Percentiles rank a stretch among this genome's conserved stretches.
phyloP scores from a whole-genome alignment of 1,284 basidiomycete genomes.

The Cutaneotrichosporon cutaneum region DNA sequence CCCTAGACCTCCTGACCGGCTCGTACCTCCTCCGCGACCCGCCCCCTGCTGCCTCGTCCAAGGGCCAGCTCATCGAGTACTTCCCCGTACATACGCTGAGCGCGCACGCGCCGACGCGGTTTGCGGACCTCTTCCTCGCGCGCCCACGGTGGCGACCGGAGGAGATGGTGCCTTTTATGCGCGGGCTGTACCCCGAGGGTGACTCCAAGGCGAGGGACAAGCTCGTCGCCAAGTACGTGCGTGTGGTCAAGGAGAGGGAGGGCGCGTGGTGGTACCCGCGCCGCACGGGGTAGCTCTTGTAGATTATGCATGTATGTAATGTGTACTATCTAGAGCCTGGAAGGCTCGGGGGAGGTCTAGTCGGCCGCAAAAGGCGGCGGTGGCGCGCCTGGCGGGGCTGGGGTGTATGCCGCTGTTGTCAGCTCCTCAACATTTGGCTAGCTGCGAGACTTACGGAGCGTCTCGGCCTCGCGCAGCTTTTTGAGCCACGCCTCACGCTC shows the following conservation, averaged over 20 bases:
- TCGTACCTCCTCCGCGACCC: conserved; percentile 60
- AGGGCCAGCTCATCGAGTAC: conserved; percentile 57
- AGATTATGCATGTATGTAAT: not conserved
- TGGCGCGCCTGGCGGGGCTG: not conserved
- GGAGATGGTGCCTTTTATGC: conserved; percentile 76
- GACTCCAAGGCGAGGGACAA: conserved; percentile 79
- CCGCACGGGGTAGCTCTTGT: conserved; percentile 32
- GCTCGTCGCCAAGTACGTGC: conserved; percentile 76
- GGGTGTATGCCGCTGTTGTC: conserved; percentile 13
- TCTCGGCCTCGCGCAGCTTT: conserved; percentile 30
- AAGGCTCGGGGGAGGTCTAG: too few relatives aligned
- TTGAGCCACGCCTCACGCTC: conserved; percentile 34
- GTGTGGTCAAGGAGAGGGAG: conserved; percentile 71
- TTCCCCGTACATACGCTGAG: conserved; percentile 74
- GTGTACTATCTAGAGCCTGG: not conserved
- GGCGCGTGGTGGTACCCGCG: conserved; percentile 50
- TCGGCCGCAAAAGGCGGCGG: not conserved
- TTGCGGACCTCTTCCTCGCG: conserved; percentile 77
- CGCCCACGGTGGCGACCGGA: conserved; percentile 71
- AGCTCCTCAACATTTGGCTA: not conserved
- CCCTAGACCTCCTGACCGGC: conserved; percentile 62
- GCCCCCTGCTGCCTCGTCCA: conserved; percentile 25
- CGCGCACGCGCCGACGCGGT: conserved; percentile 69
- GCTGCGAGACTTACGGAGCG: conserved; percentile 38
- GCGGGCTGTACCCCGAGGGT: conserved; percentile 69